Conservation (phyloP, 495 filamentous ascomycete genomes). For the Penicillium coffeae region DNA sequence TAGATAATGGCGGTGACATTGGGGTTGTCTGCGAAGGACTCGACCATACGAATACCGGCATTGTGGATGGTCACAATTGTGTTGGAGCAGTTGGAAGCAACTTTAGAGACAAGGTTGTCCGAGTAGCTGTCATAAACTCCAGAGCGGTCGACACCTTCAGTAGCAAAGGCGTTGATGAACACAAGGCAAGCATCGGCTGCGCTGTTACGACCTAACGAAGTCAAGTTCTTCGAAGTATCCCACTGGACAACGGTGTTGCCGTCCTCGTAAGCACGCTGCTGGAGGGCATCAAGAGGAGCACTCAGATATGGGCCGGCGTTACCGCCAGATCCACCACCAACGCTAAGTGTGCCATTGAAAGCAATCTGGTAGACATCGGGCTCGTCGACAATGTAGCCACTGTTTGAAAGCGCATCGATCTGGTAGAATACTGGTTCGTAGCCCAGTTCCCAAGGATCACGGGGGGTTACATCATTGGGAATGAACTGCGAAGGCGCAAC, state of each 20-base stretch:
- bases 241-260: slow-evolving; percentile 46
- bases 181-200: slow-evolving; percentile 52
- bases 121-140: slow-evolving; percentile 33
- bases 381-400: neutral
- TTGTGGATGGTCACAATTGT: slow-evolving; percentile 48
- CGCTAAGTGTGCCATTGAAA: slow-evolving; percentile 52
- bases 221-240: slow-evolving; percentile 37
- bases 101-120: slow-evolving; percentile 52
- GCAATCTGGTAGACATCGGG: slow-evolving; percentile 31
- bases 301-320: slow-evolving; percentile 35
- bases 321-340: slow-evolving; percentile 36
- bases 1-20: slow-evolving; percentile 67
- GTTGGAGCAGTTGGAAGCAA: slow-evolving; percentile 53
- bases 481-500: slow-evolving; percentile 19
- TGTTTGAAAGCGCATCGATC: neutral
- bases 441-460: slow-evolving; percentile 29
- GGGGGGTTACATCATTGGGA: neutral
- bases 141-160: slow-evolving; percentile 44
- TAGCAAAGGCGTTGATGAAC: slow-evolving; percentile 58
- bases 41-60: slow-evolving; percentile 38
- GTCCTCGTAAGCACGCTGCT: slow-evolving; percentile 43
- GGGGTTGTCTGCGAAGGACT: slow-evolving; percentile 42
- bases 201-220: slow-evolving; percentile 23
- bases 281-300: slow-evolving; percentile 53
- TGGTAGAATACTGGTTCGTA: slow-evolving; percentile 31